Evolutionary conservation across 768 basidiomycete genomes (phyloP).

Genomic region (Russula ochroleuca): DNA sequence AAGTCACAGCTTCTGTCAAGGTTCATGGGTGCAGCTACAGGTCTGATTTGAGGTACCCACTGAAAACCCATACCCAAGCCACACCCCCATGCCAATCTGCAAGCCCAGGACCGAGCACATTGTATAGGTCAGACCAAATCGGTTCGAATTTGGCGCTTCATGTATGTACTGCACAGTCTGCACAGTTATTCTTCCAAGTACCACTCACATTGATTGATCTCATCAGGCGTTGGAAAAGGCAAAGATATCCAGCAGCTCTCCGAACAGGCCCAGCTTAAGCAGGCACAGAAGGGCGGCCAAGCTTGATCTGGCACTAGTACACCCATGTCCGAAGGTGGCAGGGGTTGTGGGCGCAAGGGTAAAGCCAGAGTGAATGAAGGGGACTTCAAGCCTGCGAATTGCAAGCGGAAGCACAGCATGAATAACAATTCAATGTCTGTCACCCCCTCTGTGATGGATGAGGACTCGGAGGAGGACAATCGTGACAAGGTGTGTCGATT

Average conservation of each 20-base stretch:
- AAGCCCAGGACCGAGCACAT: conserved; percentile 99
- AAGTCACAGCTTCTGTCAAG: too few relatives aligned
- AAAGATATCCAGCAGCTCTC: conserved; percentile 73
- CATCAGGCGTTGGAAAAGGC: conserved; percentile 67
- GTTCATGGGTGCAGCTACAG: too few relatives aligned
- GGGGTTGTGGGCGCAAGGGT: conserved; percentile 49
- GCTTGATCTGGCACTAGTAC: conserved; percentile 58
- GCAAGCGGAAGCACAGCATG: conserved; percentile 67
- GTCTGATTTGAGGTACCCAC: too few relatives aligned
- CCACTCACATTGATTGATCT: not conserved
- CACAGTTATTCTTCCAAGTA: not conserved
- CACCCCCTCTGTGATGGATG: conserved; percentile 67
- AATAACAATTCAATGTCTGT: conserved; percentile 68
- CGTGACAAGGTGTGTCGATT: conserved; percentile 53
- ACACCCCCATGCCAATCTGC: conserved; percentile 98
- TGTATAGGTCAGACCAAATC: conserved; percentile 99
- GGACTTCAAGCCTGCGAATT: conserved; percentile 38
- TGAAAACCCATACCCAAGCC: too few relatives aligned
- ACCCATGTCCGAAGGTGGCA: conserved; percentile 56
- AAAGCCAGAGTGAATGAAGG: conserved; percentile 52
- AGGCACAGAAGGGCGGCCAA: conserved; percentile 58
- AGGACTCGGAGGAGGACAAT: conserved; percentile 78
- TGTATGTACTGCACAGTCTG: conserved; percentile 58
- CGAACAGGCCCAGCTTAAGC: conserved; percentile 60
- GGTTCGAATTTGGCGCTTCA: conserved; percentile 92